phyloP scores from a whole-genome alignment of 2,329 filamentous ascomycete species.

The Xylaria arbuscula region DNA sequence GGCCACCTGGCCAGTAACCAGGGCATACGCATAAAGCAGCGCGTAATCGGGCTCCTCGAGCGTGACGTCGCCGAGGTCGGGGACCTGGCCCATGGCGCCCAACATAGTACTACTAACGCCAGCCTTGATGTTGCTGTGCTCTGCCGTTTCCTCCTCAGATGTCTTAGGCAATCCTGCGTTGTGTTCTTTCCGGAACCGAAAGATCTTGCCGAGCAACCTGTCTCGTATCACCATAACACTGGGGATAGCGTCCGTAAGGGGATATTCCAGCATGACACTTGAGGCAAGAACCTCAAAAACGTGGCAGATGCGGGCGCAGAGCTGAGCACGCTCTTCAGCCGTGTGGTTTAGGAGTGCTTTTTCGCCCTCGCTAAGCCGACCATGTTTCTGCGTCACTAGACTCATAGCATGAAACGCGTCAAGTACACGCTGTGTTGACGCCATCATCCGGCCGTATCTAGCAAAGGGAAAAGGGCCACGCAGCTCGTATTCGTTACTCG shows the following conservation, averaged over 20 bases:
- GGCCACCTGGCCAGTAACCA: slow-evolving; percentile 74
- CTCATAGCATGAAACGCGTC: slow-evolving; percentile 98
- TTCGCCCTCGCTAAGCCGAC: slow-evolving; percentile 81
- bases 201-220: slow-evolving; percentile 85
- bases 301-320: slow-evolving; percentile 92
- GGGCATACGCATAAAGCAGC: slow-evolving; percentile 88
- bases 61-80: slow-evolving; percentile 50
- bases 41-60: slow-evolving; percentile 86
- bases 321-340: slow-evolving; percentile 77
- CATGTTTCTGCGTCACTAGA: slow-evolving; percentile 85
- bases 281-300: slow-evolving; percentile 87
- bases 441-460: slow-evolving; percentile 78
- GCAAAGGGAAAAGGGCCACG: slow-evolving; percentile 85
- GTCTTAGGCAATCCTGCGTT: slow-evolving; percentile 55
- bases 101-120: slow-evolving; percentile 26
- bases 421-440: slow-evolving; percentile 83
- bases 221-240: slow-evolving; percentile 85
- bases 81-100: slow-evolving; percentile 41
- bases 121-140: slow-evolving; percentile 17
- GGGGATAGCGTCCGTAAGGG: slow-evolving; percentile 87
- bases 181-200: slow-evolving; percentile 82
- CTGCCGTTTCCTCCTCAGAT: slow-evolving; percentile 18
- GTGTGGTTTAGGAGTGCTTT: slow-evolving; percentile 84
- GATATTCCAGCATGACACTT: slow-evolving; percentile 94
- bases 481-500: slow-evolving; percentile 88